Evolutionary conservation across 148 eudicot genomes (phyloP).

Genomic region (Talinum fruticosum): DNA sequence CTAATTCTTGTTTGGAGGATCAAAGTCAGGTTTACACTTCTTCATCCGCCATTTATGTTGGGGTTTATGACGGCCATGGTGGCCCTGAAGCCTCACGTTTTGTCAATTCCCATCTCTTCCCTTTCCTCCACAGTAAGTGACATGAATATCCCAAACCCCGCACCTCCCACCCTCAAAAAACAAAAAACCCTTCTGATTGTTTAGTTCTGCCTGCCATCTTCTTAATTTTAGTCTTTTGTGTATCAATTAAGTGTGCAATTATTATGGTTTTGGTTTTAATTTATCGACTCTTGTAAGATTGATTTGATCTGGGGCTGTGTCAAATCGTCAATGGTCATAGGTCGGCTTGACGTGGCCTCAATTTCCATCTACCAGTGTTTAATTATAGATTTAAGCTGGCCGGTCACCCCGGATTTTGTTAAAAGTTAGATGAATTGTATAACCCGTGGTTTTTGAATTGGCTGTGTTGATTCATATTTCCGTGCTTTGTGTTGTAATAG

Average conservation of each 20-base stretch:
- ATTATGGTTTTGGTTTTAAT: conserved; percentile 7
- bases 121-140: conserved; percentile 52
- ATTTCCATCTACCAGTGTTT: not conserved
- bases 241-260: not conserved
- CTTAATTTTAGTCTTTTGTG: not conserved
- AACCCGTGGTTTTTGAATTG: not conserved
- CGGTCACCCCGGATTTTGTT: not conserved
- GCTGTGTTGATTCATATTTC: not conserved
- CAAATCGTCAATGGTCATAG: not conserved
- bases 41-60: conserved; percentile 67
- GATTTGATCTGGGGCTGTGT: conserved; percentile 1
- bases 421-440: not conserved
- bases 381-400: not conserved
- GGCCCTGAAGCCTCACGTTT: conserved; percentile 89
- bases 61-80: conserved; percentile 95
- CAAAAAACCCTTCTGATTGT: not conserved
- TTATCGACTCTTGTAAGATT: not conserved
- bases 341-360: not conserved
- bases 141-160: not conserved
- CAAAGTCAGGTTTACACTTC: conserved; percentile 74
- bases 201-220: not conserved
- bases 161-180: not conserved
- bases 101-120: conserved; percentile 56
- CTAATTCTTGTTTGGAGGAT: conserved; percentile 79
- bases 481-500: not conserved